Base-by-base conservation (phyloP, 2,329 filamentous ascomycete genomes). In the Delphinella strobiligena region DNA sequence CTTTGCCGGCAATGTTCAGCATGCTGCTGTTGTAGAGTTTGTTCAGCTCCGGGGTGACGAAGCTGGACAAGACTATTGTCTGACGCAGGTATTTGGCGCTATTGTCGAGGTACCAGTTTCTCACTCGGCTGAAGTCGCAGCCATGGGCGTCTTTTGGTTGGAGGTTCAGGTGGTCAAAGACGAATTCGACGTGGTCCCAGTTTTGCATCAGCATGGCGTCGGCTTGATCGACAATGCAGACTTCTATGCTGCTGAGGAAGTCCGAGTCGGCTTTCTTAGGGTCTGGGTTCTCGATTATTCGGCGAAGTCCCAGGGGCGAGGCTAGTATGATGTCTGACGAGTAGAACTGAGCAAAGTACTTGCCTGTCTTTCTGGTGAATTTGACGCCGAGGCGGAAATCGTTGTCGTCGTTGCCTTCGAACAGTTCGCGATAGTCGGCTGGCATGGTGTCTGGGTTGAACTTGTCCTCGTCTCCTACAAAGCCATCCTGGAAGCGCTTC, bases 191-290 rank as follows among this genome's bases (percentile, higher is more conserved):
- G 56, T 98, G 89, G 54, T 95, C 87, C 88, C 89, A 96, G 59
- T 94, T 96, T 60, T 98, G 91, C 87, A 95, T 95, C 7, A 93
- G 74, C 31, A 95, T 74, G 0, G 87, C 87, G 60, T 96, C 88
- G 10, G 86, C 82, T 61, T 96, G 88, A 58, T 98, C 91, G 45
- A 94, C 71, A 34, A 96, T 71, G 22, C 91, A 78, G 37, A 98
- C 62, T 61, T 98, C 91, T 51, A 98, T 84, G 1, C 89, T 96
- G 42, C 83, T 89, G 11, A 98, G 70, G 56, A 94, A 98, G 60
- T 98, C 91, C 51, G 76, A 79, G 57, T 96, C 89, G 27, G 74
- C 63, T 47, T 77, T 78, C 56, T 81, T 80, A 44, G 68, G 71
- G 49, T 84, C 82, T 35, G 75, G 72, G 29, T 84, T 81, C 32